Conservation (phyloP, 768 basidiomycete species). For the Leccinum broughii region DNA sequence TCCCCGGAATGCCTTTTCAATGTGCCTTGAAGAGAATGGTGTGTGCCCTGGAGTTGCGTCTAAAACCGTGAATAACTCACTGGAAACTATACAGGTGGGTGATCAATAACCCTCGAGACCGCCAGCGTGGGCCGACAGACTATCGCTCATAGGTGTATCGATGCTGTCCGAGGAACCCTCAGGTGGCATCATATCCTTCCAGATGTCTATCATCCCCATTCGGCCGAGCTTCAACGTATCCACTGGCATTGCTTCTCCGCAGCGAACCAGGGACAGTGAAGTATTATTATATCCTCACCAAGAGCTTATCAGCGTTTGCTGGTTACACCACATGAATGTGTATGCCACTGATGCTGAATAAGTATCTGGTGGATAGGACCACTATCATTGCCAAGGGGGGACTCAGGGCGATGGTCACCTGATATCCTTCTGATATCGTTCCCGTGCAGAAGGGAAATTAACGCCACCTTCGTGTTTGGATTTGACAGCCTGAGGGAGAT, state of each 20-base stretch:
- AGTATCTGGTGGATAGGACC: constrained; percentile 30
- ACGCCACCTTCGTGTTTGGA: constrained; percentile 23
- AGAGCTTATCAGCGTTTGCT: too few relatives aligned
- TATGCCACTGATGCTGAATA: constrained; percentile 28
- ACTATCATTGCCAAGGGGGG: background rate
- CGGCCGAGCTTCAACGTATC: background rate
- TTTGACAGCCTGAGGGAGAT: constrained; percentile 26
- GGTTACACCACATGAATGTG: constrained; percentile 2
- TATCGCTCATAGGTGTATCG: constrained; percentile 27
- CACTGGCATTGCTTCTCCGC: background rate
- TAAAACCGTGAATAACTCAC: constrained; percentile 15
- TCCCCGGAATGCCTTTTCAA: constrained; percentile 25
- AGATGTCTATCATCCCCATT: background rate
- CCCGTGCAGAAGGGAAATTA: constrained; percentile 26
- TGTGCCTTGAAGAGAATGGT: too few relatives aligned
- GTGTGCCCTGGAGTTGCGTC: constrained; percentile 13
- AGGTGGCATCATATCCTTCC: constrained; percentile 25
- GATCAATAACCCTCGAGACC: constrained; percentile 17
- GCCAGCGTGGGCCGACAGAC: constrained; percentile 29
- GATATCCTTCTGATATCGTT: constrained; percentile 32
- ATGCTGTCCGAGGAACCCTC: constrained; percentile 30
- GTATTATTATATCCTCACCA: too few relatives aligned
- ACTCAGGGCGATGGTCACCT: constrained; percentile 34
- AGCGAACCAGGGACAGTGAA: too few relatives aligned
- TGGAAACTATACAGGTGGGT: background rate